A percentile compares a stretch with the other conserved stretches of the same genome.
These are phyloP conservation scores for Anastatica hierochuntica DNA, from an alignment of 345 rosid species.

Conservation along the genomic window DNA sequence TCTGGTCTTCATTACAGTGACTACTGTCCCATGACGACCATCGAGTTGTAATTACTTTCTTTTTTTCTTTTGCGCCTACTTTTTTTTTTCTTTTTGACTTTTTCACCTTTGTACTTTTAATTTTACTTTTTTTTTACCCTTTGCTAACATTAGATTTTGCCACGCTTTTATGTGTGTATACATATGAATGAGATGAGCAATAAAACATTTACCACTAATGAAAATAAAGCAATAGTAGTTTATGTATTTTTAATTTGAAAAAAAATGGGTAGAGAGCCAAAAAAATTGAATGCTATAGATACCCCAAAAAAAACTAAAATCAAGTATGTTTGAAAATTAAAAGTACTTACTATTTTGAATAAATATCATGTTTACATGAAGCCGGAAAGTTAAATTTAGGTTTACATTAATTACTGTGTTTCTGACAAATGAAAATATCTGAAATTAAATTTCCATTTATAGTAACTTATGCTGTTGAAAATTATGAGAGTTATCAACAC, in stretches of 20 bases:
- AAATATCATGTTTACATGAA: not conserved
- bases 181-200: slow-evolving; percentile 19
- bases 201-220: not conserved
- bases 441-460: slow-evolving; percentile 10
- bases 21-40: no score
- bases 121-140: not conserved
- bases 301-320: not conserved
- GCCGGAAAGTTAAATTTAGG: not conserved
- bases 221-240: not conserved
- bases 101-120: slow-evolving; percentile 23
- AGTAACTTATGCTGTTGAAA: slow-evolving; percentile 8
- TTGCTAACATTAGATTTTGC: slow-evolving; percentile 21
- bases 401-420: no score
- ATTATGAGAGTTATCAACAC: not conserved
- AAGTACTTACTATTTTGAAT: no score
- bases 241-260: not conserved
- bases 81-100: not conserved
- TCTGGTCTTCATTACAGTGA: slow-evolving; percentile 26
- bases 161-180: slow-evolving; percentile 16
- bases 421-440: not conserved
- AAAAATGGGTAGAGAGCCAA: no score
- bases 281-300: no score
- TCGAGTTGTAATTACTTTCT: no score
- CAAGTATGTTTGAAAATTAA: no score
- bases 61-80: not conserved